Percentiles rank a stretch among this genome's conserved stretches.
phyloP scores from a whole-genome alignment of 208 protist species.

The Borovskyia barvae region DNA sequence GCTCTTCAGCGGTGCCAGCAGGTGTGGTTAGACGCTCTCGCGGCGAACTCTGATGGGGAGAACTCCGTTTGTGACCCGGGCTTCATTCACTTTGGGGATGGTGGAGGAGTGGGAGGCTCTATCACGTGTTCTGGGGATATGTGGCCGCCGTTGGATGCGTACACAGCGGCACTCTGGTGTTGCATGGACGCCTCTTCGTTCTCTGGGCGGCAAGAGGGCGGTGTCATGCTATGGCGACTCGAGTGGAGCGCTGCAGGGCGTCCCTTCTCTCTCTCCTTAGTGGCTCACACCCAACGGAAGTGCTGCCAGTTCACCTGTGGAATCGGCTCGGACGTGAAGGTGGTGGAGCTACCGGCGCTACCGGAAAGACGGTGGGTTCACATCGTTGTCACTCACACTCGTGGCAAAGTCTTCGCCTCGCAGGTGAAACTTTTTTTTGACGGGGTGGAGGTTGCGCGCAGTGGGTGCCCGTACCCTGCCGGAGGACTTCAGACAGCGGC shows the following conservation, averaged over 20 bases:
- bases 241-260: conserved; percentile 25
- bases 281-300: conserved; percentile 20
- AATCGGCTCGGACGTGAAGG: conserved; percentile 19
- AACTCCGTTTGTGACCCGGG: conserved; percentile 8
- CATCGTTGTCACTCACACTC: conserved; percentile 36
- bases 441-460: conserved; percentile 32
- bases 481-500: conserved; percentile 20
- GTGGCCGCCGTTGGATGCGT: conserved; percentile 63
- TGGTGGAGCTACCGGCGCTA: conserved; percentile 48
- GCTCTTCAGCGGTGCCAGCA: conserved; percentile 20
- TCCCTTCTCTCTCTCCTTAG: conserved; percentile 25
- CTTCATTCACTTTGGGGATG: conserved; percentile 41
- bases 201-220: conserved; percentile 11
- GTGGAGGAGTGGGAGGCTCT: conserved; percentile 34
- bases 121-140: conserved; percentile 28
- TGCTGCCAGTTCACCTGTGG: conserved; percentile 32
- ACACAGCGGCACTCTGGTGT: conserved; percentile 45
- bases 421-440: conserved; percentile 42
- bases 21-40: conserved; percentile 32
- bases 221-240: conserved; percentile 41
- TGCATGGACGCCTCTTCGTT: conserved; percentile 25
- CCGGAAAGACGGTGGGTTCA: conserved; percentile 47
- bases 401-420: conserved; percentile 34
- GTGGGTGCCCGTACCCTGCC: conserved; percentile 29
- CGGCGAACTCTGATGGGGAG: neutral